Percentiles rank a stretch among this genome's conserved stretches.
Evolutionary conservation across 2,329 filamentous ascomycete genomes (phyloP).

Genomic region (Paracorniculantispora psalliotae): DNA sequence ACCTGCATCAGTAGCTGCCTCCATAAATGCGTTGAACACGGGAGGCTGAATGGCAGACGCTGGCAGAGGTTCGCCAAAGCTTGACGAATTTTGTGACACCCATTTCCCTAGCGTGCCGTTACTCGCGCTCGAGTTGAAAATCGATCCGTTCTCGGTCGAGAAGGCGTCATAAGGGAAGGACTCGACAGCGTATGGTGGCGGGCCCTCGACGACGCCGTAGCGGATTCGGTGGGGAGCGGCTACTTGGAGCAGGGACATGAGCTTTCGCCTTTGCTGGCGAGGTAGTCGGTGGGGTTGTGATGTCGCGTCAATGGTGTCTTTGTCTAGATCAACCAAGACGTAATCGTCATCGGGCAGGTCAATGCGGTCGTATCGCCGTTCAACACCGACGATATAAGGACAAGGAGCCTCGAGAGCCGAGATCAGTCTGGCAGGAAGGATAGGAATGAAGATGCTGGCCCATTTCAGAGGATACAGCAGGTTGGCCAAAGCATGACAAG

Average conservation of each 20-base stretch:
- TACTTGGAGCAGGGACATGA: constrained; percentile 79
- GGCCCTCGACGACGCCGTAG: constrained; percentile 80
- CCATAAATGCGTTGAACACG: constrained; percentile 87
- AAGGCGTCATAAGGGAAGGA: constrained; percentile 88
- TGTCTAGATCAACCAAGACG: constrained; percentile 88
- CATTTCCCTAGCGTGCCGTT: constrained; percentile 76
- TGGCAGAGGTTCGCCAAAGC: constrained; percentile 64
- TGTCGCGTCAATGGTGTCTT: constrained; percentile 83
- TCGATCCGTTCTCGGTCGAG: constrained; percentile 74
- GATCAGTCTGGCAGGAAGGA: constrained; percentile 80
- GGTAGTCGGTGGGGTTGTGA: constrained; percentile 73
- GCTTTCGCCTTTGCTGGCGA: constrained; percentile 82
- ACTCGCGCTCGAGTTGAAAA: constrained; percentile 69
- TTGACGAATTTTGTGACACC: constrained; percentile 82
- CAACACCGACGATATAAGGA: constrained; percentile 94
- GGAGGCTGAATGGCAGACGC: constrained; percentile 50
- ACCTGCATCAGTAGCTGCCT: constrained; percentile 62
- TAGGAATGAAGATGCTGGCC: constrained; percentile 90
- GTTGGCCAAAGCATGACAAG: constrained; percentile 79
- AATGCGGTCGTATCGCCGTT: constrained; percentile 81
- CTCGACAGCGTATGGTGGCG: constrained; percentile 88
- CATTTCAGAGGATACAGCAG: constrained; percentile 88
- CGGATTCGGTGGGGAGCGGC: constrained; percentile 86
- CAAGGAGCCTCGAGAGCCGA: constrained; percentile 92
- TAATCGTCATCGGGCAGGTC: constrained; percentile 93